Evolutionary conservation across 305 asterid genomes (phyloP), one percentile per base, ranked within the genome.

Genomic region (Plantago rigida): DNA sequence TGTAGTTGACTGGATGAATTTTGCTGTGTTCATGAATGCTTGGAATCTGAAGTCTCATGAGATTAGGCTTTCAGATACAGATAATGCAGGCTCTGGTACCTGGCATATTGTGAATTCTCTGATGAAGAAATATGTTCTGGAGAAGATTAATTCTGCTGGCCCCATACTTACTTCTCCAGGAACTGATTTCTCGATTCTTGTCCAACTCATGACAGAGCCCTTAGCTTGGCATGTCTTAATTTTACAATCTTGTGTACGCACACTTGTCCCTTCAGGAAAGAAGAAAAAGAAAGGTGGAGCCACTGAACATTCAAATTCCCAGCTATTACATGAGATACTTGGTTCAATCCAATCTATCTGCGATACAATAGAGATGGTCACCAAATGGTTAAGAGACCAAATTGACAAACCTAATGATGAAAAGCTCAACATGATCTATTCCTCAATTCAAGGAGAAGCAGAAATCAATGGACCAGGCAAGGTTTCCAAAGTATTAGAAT

Each of bases 251-350:
- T 80, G 93, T 26, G 79, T 73, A 24, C 83, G 94, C 22, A 69
- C 90, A 7, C 60, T 77, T 63, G 69, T 56, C 59, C 95, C 97
- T 71, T 78, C 87, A 3, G 96, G 94, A 28, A 93, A 85, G 79
- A 87, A 84, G 94, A 94, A 89, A 77, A 93, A 85, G 95, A 94
- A 87, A 77, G 84, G 90, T n/a, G 87, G 87, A 51, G 51, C 80
- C 19, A 54, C 71, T 0, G 99, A 84, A 28, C 86, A 79, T 50
- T 71, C 70, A 13, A 82, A 77, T 51, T 54, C 83, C 45, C 75
- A 72, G 65, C 71, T 75, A 9, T 78, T 70, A 17, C 66, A 62
- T 2, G 93, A 79, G 51, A 69, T 94, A 52, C 84, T 59, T 51
- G 75, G 71, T 63, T 84, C 99, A 24, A 72, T 90, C 70, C 74